Evolutionary conservation across 768 basidiomycete species (phyloP).

Genomic region (Russula brevipes): DNA sequence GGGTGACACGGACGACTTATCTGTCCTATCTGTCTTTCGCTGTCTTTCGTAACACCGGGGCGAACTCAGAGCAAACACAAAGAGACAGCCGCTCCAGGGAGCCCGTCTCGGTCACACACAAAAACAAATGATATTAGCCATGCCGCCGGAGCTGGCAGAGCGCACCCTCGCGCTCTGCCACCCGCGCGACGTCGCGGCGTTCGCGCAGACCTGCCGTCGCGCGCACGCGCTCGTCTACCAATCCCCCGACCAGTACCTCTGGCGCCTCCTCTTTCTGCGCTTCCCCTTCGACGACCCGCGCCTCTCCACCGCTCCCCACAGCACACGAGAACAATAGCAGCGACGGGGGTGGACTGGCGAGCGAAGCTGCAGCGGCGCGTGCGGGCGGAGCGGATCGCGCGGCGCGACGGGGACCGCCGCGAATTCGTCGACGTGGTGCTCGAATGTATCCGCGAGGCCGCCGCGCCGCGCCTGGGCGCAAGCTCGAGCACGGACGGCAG

Average conservation of each 20-base stretch:
- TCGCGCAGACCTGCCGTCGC: conserved; percentile 50
- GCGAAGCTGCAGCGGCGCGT: conserved; percentile 22
- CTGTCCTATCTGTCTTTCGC: too few species aligned
- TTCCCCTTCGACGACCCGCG: conserved; percentile 65
- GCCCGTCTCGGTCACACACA: too few species aligned
- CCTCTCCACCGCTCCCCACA: neutral
- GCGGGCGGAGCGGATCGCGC: conserved; percentile 16
- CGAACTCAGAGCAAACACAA: too few species aligned
- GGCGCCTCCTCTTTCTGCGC: conserved; percentile 59
- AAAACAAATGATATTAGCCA: conserved; percentile 19
- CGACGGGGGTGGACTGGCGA: conserved; percentile 15
- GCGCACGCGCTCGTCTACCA: conserved; percentile 48
- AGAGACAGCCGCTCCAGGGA: too few species aligned
- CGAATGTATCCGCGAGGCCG: conserved; percentile 17
- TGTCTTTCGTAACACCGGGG: too few species aligned
- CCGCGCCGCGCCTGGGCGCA: neutral
- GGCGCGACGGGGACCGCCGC: conserved; percentile 14
- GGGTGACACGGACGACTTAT: too few species aligned
- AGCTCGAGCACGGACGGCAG: too few species aligned
- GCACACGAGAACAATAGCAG: too few species aligned
- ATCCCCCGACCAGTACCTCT: conserved; percentile 53
- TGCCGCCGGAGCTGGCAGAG: conserved; percentile 59
- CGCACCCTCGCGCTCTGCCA: conserved; percentile 51
- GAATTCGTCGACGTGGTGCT: conserved; percentile 18
- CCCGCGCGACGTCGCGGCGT: conserved; percentile 53